Evolutionary conservation across 345 rosid genomes (phyloP).

Genomic region (Gossypium sturtianum): DNA sequence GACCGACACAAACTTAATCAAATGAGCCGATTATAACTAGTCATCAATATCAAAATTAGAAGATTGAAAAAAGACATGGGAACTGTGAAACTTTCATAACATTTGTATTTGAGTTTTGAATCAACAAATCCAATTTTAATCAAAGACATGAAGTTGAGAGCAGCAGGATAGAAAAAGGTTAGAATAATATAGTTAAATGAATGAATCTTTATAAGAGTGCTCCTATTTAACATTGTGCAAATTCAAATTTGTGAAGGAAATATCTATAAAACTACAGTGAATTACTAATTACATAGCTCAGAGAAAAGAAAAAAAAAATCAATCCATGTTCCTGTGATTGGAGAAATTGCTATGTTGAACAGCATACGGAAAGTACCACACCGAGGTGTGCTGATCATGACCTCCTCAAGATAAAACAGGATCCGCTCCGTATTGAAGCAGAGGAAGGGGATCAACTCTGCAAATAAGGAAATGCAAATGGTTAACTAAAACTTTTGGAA

Average conservation of each 20-base stretch:
- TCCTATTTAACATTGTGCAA: neutral
- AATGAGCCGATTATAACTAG: too few relatives aligned
- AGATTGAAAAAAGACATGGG: neutral
- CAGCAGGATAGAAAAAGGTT: neutral
- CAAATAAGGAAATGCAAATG: too few relatives aligned
- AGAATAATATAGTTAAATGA: neutral
- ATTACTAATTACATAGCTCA: neutral
- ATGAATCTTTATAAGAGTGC: neutral
- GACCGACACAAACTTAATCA: too few relatives aligned
- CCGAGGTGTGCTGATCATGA: too few relatives aligned
- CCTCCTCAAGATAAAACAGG: too few relatives aligned
- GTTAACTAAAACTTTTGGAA: too few relatives aligned
- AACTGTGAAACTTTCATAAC: neutral
- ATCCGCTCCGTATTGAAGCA: too few relatives aligned
- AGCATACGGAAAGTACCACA: too few relatives aligned
- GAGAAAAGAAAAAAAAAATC: neutral
- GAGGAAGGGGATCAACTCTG: too few relatives aligned
- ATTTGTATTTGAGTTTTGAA: too few relatives aligned
- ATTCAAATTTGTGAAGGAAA: neutral
- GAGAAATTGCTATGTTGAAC: neutral
- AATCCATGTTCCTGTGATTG: neutral
- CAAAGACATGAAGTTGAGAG: neutral
- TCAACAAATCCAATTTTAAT: too few relatives aligned
- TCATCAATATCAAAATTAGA: too few relatives aligned
- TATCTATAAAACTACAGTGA: neutral